These are phyloP conservation scores for Melanomma pulvis-pyrius DNA, from an alignment of 495 filamentous ascomycete genomes.

Conservation along the genomic window DNA sequence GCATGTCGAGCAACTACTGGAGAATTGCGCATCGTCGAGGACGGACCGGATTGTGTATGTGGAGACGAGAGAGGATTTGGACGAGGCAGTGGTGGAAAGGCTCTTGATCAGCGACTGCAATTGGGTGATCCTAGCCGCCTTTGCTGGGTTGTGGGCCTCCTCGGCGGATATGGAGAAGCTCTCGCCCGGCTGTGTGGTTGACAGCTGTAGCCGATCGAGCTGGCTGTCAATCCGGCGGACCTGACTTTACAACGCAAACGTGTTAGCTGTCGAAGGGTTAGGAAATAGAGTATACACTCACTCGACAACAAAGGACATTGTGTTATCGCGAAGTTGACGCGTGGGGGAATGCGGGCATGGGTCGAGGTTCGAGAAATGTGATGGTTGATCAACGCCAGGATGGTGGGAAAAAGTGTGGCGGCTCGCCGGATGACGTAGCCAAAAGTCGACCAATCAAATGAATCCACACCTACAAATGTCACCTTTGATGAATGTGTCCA, in stretches of 20 bases:
- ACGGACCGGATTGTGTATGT: constrained; percentile 58
- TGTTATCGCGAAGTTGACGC: constrained; percentile 23
- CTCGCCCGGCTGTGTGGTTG: constrained; percentile 40
- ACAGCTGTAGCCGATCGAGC: constrained; percentile 73
- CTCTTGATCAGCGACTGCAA: constrained; percentile 67
- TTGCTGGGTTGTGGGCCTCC: constrained; percentile 36
- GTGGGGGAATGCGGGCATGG: background rate
- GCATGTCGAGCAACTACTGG: constrained; percentile 37
- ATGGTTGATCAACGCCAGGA: constrained; percentile 4
- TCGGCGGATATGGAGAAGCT: constrained; percentile 34
- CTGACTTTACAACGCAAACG: constrained; percentile 58
- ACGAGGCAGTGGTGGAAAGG: constrained; percentile 67
- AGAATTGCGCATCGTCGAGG: constrained; percentile 60
- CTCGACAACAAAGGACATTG: constrained; percentile 42
- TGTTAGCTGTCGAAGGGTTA: background rate
- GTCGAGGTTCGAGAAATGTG: background rate
- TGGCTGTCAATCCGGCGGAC: constrained; percentile 75
- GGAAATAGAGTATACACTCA: constrained; percentile 20
- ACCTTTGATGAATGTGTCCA: no score
- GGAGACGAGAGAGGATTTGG: constrained; percentile 53
- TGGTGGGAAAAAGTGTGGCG: background rate
- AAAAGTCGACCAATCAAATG: background rate
- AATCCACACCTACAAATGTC: no score
- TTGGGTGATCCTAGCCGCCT: constrained; percentile 37
- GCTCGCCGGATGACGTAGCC: constrained; percentile 11